Evolutionary conservation across 345 rosid genomes (phyloP), one percentile per base, ranked within the genome.

Genomic region (Citrus trifoliata): DNA sequence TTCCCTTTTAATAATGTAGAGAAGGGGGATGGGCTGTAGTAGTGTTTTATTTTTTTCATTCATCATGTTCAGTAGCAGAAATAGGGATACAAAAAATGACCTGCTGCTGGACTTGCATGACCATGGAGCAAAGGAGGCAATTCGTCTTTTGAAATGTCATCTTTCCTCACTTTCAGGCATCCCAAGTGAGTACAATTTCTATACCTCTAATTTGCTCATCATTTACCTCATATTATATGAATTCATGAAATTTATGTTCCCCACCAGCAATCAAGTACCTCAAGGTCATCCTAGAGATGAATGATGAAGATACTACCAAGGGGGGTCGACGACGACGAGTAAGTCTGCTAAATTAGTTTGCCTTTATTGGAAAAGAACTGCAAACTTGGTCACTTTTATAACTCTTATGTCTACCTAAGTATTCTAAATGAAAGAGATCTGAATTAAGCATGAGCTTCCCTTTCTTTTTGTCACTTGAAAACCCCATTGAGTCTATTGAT

Each of bases 241-340:
- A 22, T 19, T 73, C 8, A 27, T 70, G 30, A 18, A 1, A 7
- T 1, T 42, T 10, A 1, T 58, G 61, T 30, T 78, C 78, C 73
- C 7, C 67, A 38, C 71, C 87, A 88, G 94, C 87, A 28, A 71
- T 84, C 60, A 87, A 82, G 75, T 80, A 85, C 88, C 87, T 92
- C 65, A 90, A 87, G 82, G 87, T 89, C 55, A 80, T 81, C 33
- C 24, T 92, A 1, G 87, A 92, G 76, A 67, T 72, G 1, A 65
- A 76, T 19, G 85, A 83, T 40, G 84, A 62, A 78, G 91, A 88
- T 59, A 14, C 24, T 14, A 77, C 85, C 0, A 88, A 82, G 71
- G 92, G 91, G 71, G 83, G 83, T 66, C 84, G 89, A 3, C 80
- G 88, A 80, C 84, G 87, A 85, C 58, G 60, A 81, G 93, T 92